phyloP scores from a whole-genome alignment of 768 basidiomycete species.

The Leccinum imitatum region DNA sequence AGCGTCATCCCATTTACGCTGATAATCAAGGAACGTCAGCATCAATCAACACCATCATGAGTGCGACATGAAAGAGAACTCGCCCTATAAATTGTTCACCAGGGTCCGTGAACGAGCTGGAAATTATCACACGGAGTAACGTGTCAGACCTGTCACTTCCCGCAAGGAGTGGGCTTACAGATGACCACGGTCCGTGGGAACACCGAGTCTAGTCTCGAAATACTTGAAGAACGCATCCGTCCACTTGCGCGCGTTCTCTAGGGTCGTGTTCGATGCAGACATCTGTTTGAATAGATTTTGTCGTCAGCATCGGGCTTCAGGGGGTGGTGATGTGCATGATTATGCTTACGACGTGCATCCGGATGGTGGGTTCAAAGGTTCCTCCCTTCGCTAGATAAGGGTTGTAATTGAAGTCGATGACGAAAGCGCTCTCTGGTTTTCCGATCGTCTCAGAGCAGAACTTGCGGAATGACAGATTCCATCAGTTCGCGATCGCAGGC shows the following conservation, averaged over 20 bases:
- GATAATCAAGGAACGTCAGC: neutral
- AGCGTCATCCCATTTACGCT: slow-evolving; percentile 5
- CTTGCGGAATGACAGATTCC: neutral
- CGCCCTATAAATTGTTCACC: slow-evolving; percentile 7
- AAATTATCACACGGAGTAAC: neutral
- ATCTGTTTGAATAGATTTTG: slow-evolving; percentile 34
- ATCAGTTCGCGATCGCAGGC: neutral
- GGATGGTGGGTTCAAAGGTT: slow-evolving; percentile 61
- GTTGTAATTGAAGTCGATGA: slow-evolving; percentile 51
- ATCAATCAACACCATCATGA: neutral
- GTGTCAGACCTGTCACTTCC: neutral
- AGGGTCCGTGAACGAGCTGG: slow-evolving; percentile 6
- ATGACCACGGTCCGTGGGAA: slow-evolving; percentile 54
- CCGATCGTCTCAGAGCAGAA: slow-evolving; percentile 47
- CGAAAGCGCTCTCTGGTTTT: slow-evolving; percentile 54
- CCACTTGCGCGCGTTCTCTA: slow-evolving; percentile 47
- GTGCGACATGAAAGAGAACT: neutral
- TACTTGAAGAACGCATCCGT: slow-evolving; percentile 54
- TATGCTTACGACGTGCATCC: slow-evolving; percentile 29
- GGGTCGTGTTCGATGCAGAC: slow-evolving; percentile 55
- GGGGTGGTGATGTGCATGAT: neutral
- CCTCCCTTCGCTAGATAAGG: slow-evolving; percentile 57
- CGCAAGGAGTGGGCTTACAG: slow-evolving; percentile 38
- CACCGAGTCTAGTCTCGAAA: slow-evolving; percentile 50
- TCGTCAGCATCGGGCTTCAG: neutral